Evolutionary conservation across 345 rosid species (phyloP), one percentile per base, ranked within the genome.

Genomic region (Dimocarpus longan): DNA sequence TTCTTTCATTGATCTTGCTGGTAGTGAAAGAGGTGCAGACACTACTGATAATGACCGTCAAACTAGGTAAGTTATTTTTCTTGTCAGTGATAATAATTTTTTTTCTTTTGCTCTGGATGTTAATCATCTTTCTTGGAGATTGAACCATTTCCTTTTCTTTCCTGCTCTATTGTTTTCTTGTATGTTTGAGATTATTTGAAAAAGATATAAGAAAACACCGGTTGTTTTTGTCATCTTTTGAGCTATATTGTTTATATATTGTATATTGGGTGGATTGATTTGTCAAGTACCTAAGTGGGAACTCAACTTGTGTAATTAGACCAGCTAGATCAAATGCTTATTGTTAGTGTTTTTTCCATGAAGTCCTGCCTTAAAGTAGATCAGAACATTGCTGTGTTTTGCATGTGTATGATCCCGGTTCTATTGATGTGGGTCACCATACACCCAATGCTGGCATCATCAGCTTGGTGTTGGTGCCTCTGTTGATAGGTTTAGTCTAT

Each of bases 11-110:
- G 99, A 96, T 87, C 98, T 96, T 87, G 99, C 97, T 82, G 99
- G 99, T 62, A 96, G 99, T 76, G 99, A 96, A 87, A 89, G 98
- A 83, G 99, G 98, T 81, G 99, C 99, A 50, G 98, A 94, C 80
- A 96, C 99, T 85, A 96, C 97, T 48, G 99, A 96, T 77, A 96
- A 91, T 87, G 99, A 96, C 78, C 88, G 97, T n/a, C 98, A 94
- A 83, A 96, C 99, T 66, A 92, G 98, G 99, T 96, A 86, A 9
- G 15, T 69, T 60, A 52, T 52, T 15, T 11, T 52, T 11, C 42
- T 57, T 73, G 5, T 67, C 15, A 59, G 26, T 54, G 0, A 32
- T 16, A 57, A 21, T 83, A 15, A 2, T 19, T 54, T 46, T 2
- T 64, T 13, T 68, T 46, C 39, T 24, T 10, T n/a, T 57, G 26